Conservation (phyloP, 495 filamentous ascomycete species). For the Aspergillus ellipticus region DNA sequence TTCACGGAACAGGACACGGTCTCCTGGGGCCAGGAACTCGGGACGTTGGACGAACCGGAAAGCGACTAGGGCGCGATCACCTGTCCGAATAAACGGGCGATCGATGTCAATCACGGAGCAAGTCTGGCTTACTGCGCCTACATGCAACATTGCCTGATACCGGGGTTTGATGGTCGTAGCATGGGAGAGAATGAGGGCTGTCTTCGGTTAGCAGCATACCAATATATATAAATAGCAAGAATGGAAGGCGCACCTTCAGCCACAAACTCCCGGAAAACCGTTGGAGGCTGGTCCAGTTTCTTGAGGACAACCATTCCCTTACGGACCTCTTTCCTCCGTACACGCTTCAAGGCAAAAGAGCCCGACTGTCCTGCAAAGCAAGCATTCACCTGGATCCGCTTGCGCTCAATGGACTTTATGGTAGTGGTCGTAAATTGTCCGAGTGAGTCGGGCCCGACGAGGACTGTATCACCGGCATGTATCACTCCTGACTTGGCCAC, state of each 20-base stretch:
- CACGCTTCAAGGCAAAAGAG: conserved; percentile 81
- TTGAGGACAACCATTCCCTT: conserved; percentile 98
- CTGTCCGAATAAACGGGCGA: conserved; percentile 89
- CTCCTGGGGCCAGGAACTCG: conserved; percentile 84
- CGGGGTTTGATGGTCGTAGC: conserved; percentile 98
- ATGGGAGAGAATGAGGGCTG: conserved; percentile 90
- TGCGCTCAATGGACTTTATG: conserved; percentile 91
- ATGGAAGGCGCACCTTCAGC: conserved; percentile 64
- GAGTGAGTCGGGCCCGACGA: conserved; percentile 87
- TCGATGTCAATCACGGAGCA: conserved; percentile 98
- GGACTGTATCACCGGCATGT: conserved; percentile 83
- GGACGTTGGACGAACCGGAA: conserved; percentile 96
- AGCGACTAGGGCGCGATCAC: conserved; percentile 85
- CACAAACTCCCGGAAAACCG: conserved; percentile 88
- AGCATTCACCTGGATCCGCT: conserved; percentile 84
- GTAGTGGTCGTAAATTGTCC: conserved; percentile 88
- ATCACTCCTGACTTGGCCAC: conserved; percentile 83
- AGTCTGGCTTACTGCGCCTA: conserved; percentile 91
- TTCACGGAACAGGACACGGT: conserved; percentile 89
- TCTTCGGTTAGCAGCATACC: conserved; percentile 14
- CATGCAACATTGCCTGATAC: conserved; percentile 98
- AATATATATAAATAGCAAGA: neutral
- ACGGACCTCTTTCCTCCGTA: conserved; percentile 87
- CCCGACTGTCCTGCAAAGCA: conserved; percentile 91
- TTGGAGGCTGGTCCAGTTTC: conserved; percentile 68